Evolutionary conservation across 495 filamentous ascomycete species (phyloP).

Genomic region (Thermochaetoides thermophila): DNA sequence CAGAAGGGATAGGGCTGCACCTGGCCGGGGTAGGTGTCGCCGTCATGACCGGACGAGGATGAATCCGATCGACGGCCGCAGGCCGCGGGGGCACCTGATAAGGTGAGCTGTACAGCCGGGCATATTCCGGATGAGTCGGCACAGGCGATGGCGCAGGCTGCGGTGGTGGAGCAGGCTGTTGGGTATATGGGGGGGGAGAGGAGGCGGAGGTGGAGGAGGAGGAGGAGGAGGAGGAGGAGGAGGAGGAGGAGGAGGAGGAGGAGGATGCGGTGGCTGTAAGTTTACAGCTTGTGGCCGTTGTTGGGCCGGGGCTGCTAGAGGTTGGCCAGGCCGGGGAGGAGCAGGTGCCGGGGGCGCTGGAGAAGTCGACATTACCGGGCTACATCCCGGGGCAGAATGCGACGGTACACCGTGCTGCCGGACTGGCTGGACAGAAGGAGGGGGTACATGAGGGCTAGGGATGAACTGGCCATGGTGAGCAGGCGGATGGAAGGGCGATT

Average conservation of each 20-base stretch:
- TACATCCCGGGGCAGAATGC: slow-evolving; percentile 6
- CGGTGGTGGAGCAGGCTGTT: slow-evolving; percentile 5
- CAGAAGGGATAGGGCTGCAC: slow-evolving; percentile 7
- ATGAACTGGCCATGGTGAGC: slow-evolving; percentile 9
- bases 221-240: too few species aligned
- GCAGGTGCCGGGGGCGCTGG: slow-evolving; percentile 13
- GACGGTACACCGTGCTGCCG: slow-evolving; percentile 2
- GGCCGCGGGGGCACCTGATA: slow-evolving; percentile 26
- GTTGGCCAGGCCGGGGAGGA: slow-evolving; percentile 8
- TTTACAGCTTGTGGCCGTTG: slow-evolving; percentile 8
- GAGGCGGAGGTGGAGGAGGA: too few species aligned
- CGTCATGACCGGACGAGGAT: slow-evolving; percentile 6
- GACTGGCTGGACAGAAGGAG: slow-evolving; percentile 5
- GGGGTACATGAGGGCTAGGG: slow-evolving; percentile 3
- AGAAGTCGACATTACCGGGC: slow-evolving; percentile 10
- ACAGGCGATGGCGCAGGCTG: slow-evolving; percentile 3
- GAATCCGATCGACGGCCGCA: slow-evolving; percentile 13
- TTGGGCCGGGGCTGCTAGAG: slow-evolving; percentile 11
- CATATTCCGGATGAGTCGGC: slow-evolving; percentile 10
- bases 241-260: too few species aligned
- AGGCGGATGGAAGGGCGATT: slow-evolving; percentile 7
- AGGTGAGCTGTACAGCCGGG: slow-evolving; percentile 24
- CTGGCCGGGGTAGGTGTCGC: slow-evolving; percentile 10
- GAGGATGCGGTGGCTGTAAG: too few species aligned
- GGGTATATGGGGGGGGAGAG: slow-evolving; percentile 16